Evolutionary conservation across 176 grass and related monocot genomes (phyloP).

Genomic region (Musa beccarii): DNA sequence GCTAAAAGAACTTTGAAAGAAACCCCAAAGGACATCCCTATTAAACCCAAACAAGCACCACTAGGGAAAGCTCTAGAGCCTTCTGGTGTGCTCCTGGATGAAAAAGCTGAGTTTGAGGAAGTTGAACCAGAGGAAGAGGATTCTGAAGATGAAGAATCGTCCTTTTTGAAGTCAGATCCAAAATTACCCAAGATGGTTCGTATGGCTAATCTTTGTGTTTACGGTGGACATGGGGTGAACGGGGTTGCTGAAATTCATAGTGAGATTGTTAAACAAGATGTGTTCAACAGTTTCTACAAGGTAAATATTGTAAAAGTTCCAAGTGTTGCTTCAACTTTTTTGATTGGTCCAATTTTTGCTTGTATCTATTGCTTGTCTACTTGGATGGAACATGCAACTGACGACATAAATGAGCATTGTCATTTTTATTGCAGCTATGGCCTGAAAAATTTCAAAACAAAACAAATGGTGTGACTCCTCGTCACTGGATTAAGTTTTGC

Average conservation of each 20-base stretch:
- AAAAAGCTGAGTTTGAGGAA: constrained; percentile 37
- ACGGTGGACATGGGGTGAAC: constrained; percentile 86
- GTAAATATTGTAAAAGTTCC: constrained; percentile 28
- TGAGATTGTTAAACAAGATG: constrained; percentile 96
- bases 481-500: constrained; percentile 95
- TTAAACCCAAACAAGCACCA: constrained; percentile 33
- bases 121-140: constrained; percentile 28
- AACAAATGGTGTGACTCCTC: constrained; percentile 98
- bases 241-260: constrained; percentile 98
- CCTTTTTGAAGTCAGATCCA: constrained; percentile 61
- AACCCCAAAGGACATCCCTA: background rate
- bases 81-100: background rate
- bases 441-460: constrained; percentile 93
- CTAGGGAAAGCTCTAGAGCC: constrained; percentile 13
- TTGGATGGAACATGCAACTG: background rate
- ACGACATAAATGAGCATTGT: background rate
- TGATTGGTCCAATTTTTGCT: background rate
- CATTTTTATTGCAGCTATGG: constrained; percentile 64
- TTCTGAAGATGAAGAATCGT: constrained; percentile 40
- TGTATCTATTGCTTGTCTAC: too few species aligned
- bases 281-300: constrained; percentile 93
- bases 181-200: constrained; percentile 60
- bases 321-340: background rate
- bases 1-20: background rate
- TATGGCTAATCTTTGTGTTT: constrained; percentile 97